These are phyloP conservation scores for Colletotrichum spinosum DNA, from an alignment of 2,329 filamentous ascomycete species.

Conservation along the genomic window DNA sequence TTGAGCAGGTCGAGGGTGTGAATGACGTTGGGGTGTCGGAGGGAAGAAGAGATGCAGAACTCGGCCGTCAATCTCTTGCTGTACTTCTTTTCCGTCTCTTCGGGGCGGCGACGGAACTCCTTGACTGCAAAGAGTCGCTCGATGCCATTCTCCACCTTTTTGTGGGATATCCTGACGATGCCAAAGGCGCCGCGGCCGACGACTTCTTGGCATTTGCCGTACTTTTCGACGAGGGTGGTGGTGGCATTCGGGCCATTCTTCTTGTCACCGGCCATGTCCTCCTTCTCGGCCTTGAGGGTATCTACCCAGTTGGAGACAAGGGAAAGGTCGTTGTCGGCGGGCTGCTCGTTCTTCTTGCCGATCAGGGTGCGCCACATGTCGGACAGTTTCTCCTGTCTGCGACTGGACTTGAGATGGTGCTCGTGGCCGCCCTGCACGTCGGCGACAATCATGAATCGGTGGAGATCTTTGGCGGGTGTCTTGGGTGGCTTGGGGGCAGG, in stretches of 20 bases:
- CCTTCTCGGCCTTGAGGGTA: conserved; percentile 86
- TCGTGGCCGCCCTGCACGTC: conserved; percentile 78
- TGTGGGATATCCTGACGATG: conserved; percentile 97
- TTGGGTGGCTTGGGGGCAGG: conserved; percentile 49
- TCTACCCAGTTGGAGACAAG: conserved; percentile 97
- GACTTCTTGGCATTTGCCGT: conserved; percentile 97
- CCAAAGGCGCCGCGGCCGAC: conserved; percentile 97
- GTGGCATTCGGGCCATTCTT: conserved; percentile 80
- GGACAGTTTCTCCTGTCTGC: conserved; percentile 92
- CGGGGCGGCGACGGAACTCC: conserved; percentile 93
- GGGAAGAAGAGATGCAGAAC: conserved; percentile 97
- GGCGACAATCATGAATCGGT: conserved; percentile 64
- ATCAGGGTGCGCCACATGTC: conserved; percentile 91
- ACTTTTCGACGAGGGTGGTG: conserved; percentile 90
- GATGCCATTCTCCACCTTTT: conserved; percentile 84
- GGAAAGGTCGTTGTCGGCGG: conserved; percentile 81
- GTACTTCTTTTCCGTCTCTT: conserved; percentile 97
- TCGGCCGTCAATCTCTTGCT: conserved; percentile 97
- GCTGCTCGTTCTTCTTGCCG: conserved; percentile 82
- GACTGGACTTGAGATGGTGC: conserved; percentile 89
- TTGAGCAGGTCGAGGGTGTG: conserved; percentile 96
- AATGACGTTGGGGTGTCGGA: conserved; percentile 97
- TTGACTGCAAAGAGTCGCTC: conserved; percentile 98
- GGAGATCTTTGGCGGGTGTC: conserved; percentile 48
- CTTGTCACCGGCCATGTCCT: conserved; percentile 77